Percentiles rank a stretch among this genome's conserved stretches.
These are phyloP conservation scores for Plasmopara viticola DNA, from an alignment of 352 stramenopile species.

Conservation along the genomic window DNA sequence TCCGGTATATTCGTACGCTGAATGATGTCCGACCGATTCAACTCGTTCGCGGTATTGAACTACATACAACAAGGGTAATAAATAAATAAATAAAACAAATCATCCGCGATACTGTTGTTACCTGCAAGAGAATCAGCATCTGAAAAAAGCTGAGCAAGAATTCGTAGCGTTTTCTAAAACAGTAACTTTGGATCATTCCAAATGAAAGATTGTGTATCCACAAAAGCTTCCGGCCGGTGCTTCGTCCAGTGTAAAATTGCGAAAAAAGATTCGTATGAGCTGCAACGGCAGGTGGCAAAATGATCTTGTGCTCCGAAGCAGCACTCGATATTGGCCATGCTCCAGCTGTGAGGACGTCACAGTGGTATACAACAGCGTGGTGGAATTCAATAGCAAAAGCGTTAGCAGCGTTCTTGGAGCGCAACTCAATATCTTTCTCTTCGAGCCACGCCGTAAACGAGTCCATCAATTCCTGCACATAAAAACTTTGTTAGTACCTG, in stretches of 20 bases:
- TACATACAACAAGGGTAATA: conserved; percentile 13
- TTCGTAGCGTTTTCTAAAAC: conserved; percentile 74
- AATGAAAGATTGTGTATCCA: conserved; percentile 78
- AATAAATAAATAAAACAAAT: not conserved
- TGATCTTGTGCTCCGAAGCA: conserved; percentile 37
- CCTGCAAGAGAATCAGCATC: conserved; percentile 71
- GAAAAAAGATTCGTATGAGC: conserved; percentile 66
- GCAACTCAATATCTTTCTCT: conserved; percentile 49
- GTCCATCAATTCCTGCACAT: conserved; percentile 49
- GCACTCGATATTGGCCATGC: conserved; percentile 78
- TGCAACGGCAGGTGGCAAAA: conserved; percentile 53
- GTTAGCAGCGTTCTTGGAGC: conserved; percentile 28
- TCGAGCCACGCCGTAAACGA: conserved; percentile 69
- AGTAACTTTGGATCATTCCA: conserved; percentile 58
- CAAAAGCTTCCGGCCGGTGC: conserved; percentile 67
- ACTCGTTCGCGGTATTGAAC: conserved; percentile 56
- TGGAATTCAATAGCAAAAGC: conserved; percentile 49
- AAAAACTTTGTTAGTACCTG: conserved; percentile 3
- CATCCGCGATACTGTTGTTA: conserved; percentile 11
- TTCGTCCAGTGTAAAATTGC: conserved; percentile 75
- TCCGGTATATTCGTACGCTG: conserved; percentile 52
- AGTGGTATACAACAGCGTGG: conserved; percentile 55
- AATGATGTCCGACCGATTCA: conserved; percentile 30
- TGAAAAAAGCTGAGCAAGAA: conserved; percentile 81
- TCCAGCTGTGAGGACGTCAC: conserved; percentile 75